Evolutionary conservation across 148 eudicot species (phyloP).

Genomic region (Spergularia marina): DNA sequence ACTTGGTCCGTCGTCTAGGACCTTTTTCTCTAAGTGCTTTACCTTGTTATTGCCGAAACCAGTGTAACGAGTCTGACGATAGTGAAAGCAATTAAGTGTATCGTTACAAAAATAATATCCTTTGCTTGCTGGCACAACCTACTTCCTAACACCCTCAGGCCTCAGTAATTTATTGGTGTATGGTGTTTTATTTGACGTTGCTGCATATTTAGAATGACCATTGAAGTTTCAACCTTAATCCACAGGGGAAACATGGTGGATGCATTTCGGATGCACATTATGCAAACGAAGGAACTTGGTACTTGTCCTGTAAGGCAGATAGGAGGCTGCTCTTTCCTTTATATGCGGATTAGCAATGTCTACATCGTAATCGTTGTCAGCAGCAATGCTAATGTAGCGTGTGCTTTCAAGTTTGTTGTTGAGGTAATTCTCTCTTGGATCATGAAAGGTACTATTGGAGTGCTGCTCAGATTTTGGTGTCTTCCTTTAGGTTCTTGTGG

Average conservation of each 20-base stretch:
- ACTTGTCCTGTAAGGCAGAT: constrained; percentile 98
- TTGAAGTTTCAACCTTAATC: constrained; percentile 8
- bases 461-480: constrained; percentile 4
- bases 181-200: constrained; percentile 7
- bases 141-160: not conserved
- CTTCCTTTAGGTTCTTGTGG: constrained; percentile 3
- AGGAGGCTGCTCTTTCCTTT: constrained; percentile 96
- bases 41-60: not conserved
- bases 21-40: not conserved
- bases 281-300: constrained; percentile 99
- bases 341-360: constrained; percentile 98
- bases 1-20: not conserved
- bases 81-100: not conserved
- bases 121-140: not conserved
- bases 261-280: constrained; percentile 94
- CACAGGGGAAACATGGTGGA: constrained; percentile 98
- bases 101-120: not conserved
- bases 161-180: not conserved
- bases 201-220: constrained; percentile 1
- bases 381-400: constrained; percentile 98
- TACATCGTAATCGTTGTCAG: constrained; percentile 97
- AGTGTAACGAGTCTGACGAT: not conserved
- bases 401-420: constrained; percentile 97
- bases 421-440: constrained; percentile 52
- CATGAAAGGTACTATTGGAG: not conserved